phyloP scores from a whole-genome alignment of 176 grass and related monocot genomes.

The Cenchrus purpureus region DNA sequence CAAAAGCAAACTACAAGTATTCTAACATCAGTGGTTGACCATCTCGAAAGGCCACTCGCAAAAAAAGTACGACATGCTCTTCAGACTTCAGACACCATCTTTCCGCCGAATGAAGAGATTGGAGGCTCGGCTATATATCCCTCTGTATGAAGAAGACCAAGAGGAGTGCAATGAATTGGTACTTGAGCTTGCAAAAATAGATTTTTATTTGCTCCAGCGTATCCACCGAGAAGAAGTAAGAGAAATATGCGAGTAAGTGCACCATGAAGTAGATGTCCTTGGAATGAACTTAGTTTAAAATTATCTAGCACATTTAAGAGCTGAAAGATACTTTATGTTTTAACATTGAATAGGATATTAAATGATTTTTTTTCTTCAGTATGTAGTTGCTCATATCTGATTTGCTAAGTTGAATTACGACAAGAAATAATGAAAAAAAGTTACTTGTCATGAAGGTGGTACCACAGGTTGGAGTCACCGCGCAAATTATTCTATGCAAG shows the following conservation, averaged over 20 bases:
- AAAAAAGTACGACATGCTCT: conserved; percentile 29
- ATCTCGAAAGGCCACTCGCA: conserved; percentile 11
- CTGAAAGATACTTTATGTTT: neutral
- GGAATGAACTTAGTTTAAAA: no score
- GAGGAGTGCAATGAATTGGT: neutral
- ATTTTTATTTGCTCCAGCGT: conserved; percentile 30
- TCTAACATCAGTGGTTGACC: neutral
- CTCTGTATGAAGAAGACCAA: conserved; percentile 34
- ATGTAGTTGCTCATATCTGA: no score
- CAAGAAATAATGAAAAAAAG: neutral
- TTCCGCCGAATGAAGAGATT: conserved; percentile 37
- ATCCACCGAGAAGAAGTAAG: conserved; percentile 16
- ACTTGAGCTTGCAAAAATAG: conserved; percentile 7
- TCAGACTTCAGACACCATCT: conserved; percentile 25
- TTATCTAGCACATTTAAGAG: neutral
- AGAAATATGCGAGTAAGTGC: conserved; percentile 38
- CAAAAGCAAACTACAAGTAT: neutral
- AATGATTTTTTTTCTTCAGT: no score
- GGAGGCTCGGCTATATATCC: conserved; percentile 40
- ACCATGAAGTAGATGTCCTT: no score
- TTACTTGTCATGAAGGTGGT: conserved; percentile 12
- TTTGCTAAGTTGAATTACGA: neutral
- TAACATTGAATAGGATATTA: no score
- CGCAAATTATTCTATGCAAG: conserved; percentile 19
- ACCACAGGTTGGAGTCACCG: neutral